Base-by-base conservation (phyloP, 805 yeast species). In the Cyberlindnera sargentensis region DNA sequence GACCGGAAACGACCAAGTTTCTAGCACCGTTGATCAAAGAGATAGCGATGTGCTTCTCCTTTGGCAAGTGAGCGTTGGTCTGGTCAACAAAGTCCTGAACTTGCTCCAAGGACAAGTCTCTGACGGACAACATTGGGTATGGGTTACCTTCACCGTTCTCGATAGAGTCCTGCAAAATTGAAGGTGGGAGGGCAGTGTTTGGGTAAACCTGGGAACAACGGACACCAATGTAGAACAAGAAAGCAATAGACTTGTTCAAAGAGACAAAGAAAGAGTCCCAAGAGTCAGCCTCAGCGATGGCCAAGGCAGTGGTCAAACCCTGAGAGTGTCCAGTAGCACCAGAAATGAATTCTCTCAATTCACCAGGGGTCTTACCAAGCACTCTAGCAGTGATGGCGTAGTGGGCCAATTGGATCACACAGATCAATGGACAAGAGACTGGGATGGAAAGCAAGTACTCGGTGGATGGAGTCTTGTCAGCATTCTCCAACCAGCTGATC, bases 111-210 rank as follows among this genome's bases (percentile, higher is more conserved):
- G 95, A 76, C 60, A 93, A 75, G 64, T 90, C 96, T 65, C 96
- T 82, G 49, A 93, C 77, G 8, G 97, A 84, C 64, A 93, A 78
- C 99, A 93, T 93, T 53, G 99, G 99, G 52, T 95, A 84, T 50
- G 99, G 99, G 56, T 78, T 74, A 56, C 99, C 99, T 72, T 93
- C 99, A 57, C 91, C 91, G 62, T 88, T 82, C 58, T 87, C 95
- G 62, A 84, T 79, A 26, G 95, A 84, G 67, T 93, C 99, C 64
- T 87, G 87, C 55, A 90, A 78, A 65, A 86, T 85, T 24, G 95
- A 77, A 46, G 99, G 99, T 35, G 99, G 89, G 62, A 93, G 75
- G 34, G 95, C 84, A 38, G 98, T 93, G 59, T 85, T 80, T 58
- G 99, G 99, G 65, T 89, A 91, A 49, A 82, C 79, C 66, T 80